These are phyloP conservation scores for Leishmania tropica DNA, from an alignment of 208 protist genomes.

Conservation along the genomic window DNA sequence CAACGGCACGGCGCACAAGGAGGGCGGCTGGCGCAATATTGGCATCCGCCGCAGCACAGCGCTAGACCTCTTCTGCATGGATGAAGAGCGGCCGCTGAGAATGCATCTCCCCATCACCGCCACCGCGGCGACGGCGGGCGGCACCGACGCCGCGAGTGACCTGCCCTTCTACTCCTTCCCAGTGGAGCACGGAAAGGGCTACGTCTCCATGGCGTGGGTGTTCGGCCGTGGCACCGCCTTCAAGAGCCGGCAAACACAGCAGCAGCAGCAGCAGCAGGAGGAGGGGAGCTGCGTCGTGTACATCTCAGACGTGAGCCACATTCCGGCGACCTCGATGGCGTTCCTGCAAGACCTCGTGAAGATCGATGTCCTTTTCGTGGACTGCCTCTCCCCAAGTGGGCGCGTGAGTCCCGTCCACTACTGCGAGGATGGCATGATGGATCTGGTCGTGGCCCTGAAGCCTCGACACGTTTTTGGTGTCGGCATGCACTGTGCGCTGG, in stretches of 20 bases:
- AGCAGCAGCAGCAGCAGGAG: background rate
- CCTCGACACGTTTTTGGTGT: conserved; percentile 58
- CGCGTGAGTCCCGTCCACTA: conserved; percentile 53
- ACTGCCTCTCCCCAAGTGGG: conserved; percentile 59
- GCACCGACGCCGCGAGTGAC: conserved; percentile 4
- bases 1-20: conserved; percentile 20
- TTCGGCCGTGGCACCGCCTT: conserved; percentile 79
- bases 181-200: conserved; percentile 71
- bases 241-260: conserved; percentile 32
- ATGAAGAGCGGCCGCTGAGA: conserved; percentile 34
- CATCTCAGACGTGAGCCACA: conserved; percentile 74
- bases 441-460: conserved; percentile 48
- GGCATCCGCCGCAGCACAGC: conserved; percentile 84
- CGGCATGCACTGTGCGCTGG: conserved; percentile 83
- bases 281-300: conserved; percentile 74
- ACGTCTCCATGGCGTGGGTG: conserved; percentile 84
- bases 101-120: conserved; percentile 57
- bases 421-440: conserved; percentile 67
- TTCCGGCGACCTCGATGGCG: conserved; percentile 60
- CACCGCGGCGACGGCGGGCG: conserved; percentile 4
- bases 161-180: conserved; percentile 76
- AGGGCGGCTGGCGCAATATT: conserved; percentile 58
- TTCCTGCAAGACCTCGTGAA: conserved; percentile 78
- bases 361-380: conserved; percentile 81
- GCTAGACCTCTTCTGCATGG: conserved; percentile 72